Conservation (phyloP, 192 early-diverging fungal genomes). For the Coemansia sp. region DNA sequence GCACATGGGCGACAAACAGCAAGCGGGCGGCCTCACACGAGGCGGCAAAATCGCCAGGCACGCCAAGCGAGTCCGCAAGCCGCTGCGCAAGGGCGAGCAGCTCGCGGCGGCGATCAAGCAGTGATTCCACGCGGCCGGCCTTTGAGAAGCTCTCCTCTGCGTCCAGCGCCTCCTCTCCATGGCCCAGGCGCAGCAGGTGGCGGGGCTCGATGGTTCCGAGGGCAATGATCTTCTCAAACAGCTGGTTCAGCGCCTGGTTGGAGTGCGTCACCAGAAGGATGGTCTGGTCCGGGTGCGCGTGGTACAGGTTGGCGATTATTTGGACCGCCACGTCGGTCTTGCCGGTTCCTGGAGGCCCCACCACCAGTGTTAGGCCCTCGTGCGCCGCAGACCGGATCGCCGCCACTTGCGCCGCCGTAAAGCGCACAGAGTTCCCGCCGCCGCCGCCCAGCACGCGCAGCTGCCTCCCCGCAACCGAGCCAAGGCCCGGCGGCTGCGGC, state of each 20-base stretch:
- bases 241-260: slow-evolving; percentile 97
- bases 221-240: slow-evolving; percentile 92
- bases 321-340: slow-evolving; percentile 98
- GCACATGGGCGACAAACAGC: slow-evolving; percentile 78
- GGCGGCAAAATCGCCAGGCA: slow-evolving; percentile 81
- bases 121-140: slow-evolving; percentile 91
- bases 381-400: slow-evolving; percentile 84
- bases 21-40: slow-evolving; percentile 92
- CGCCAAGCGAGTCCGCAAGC: slow-evolving; percentile 68
- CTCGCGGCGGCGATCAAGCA: slow-evolving; percentile 71
- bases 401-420: slow-evolving; percentile 80
- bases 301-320: slow-evolving; percentile 92
- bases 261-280: slow-evolving; percentile 92
- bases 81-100: slow-evolving; percentile 74
- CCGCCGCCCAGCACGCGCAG: slow-evolving; percentile 52
- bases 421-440: slow-evolving; percentile 71
- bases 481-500: too few species aligned
- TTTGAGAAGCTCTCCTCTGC: slow-evolving; percentile 80
- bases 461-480: too few species aligned
- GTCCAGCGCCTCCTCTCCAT: slow-evolving; percentile 87
- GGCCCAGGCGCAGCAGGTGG: slow-evolving; percentile 91
- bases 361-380: slow-evolving; percentile 86
- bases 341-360: slow-evolving; percentile 97
- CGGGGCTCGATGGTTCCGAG: slow-evolving; percentile 88
- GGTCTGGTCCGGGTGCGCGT: slow-evolving; percentile 82